Conservation (phyloP, 2,329 filamentous ascomycete species). For the Sclerotinia borealis region DNA sequence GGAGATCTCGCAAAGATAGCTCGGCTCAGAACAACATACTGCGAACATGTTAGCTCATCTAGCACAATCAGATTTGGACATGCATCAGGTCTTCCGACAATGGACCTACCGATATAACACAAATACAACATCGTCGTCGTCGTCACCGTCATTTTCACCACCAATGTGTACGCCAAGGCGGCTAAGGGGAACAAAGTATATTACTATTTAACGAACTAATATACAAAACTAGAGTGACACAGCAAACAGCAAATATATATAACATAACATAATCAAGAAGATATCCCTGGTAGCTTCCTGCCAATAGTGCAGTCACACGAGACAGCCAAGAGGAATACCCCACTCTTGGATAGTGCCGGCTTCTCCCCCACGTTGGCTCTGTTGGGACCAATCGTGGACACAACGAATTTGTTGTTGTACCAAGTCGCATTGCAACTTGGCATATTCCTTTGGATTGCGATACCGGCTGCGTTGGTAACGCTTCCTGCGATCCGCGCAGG, state of each 20-base stretch:
- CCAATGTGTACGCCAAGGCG: background rate
- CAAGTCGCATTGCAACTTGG: conserved; percentile 56
- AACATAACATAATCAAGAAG: background rate
- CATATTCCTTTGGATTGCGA: conserved; percentile 55
- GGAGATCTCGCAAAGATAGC: too few relatives aligned
- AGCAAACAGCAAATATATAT: background rate
- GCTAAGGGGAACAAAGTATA: background rate
- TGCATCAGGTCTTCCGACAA: background rate
- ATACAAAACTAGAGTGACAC: background rate
- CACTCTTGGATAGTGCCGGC: too few relatives aligned
- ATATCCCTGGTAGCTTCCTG: background rate
- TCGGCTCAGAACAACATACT: too few relatives aligned
- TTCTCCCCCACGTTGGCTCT: conserved; percentile 36
- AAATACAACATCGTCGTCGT: background rate
- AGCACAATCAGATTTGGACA: background rate
- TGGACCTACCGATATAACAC: background rate
- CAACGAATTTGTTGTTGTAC: conserved; percentile 56
- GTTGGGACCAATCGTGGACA: conserved; percentile 56
- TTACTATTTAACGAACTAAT: background rate
- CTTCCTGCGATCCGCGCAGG: conserved; percentile 75
- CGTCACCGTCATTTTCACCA: background rate
- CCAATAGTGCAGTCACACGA: background rate
- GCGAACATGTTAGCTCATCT: background rate
- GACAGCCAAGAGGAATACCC: background rate
- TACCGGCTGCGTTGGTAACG: conserved; percentile 75